phyloP scores from a whole-genome alignment of 805 yeast species.

The Candida morakotiae region DNA sequence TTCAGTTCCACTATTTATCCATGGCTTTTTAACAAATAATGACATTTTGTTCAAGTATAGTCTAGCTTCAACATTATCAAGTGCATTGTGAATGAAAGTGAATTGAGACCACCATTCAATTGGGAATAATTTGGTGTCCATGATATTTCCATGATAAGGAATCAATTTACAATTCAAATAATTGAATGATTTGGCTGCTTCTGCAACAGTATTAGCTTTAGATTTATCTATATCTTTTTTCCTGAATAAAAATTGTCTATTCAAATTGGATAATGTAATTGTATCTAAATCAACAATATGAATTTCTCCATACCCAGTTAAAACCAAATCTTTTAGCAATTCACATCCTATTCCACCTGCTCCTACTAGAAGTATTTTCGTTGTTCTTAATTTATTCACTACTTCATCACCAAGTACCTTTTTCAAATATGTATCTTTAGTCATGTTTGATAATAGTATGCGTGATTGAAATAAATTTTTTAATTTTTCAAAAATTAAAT shows the following conservation, averaged over 20 bases:
- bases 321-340: constrained; percentile 70
- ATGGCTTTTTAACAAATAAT: constrained; percentile 65
- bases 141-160: constrained; percentile 85
- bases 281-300: constrained; percentile 95
- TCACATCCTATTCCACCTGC: constrained; percentile 98
- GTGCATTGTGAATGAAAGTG: constrained; percentile 80
- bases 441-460: too few relatives aligned
- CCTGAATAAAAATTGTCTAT: constrained; percentile 88
- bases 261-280: constrained; percentile 85
- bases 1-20: constrained; percentile 92
- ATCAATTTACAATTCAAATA: constrained; percentile 56
- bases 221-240: constrained; percentile 86
- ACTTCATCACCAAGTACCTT: constrained; percentile 41
- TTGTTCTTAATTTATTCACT: constrained; percentile 19
- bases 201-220: constrained; percentile 79
- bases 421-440: constrained; percentile 38
- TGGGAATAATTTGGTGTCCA: constrained; percentile 69
- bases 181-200: constrained; percentile 73
- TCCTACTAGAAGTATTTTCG: constrained; percentile 79
- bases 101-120: constrained; percentile 72
- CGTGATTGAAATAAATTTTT: too few relatives aligned
- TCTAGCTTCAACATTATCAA: constrained; percentile 91
- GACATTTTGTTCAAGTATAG: constrained; percentile 83
- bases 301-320: constrained; percentile 80
- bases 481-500: too few relatives aligned